Evolutionary conservation across 2,329 filamentous ascomycete species (phyloP).

Genomic region (Trichoderma gracile): DNA sequence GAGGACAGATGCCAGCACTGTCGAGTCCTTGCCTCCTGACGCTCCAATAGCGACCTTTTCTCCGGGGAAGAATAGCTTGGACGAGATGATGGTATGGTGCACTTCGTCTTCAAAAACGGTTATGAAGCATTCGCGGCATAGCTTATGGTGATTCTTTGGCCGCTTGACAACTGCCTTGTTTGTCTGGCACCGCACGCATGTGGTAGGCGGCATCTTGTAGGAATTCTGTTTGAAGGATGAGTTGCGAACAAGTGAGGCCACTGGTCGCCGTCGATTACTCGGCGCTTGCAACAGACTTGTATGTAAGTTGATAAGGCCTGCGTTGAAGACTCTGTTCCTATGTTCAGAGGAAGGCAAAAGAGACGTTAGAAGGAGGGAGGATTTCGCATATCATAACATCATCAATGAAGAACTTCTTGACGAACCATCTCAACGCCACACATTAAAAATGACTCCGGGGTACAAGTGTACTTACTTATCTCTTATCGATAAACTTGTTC

Average conservation of each 20-base stretch:
- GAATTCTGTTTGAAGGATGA: not conserved
- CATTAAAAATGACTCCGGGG: not conserved
- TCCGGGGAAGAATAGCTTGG: constrained; percentile 76
- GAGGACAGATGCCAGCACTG: constrained; percentile 88
- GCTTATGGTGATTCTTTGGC: constrained; percentile 90
- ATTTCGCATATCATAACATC: not conserved
- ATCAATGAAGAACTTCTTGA: not conserved
- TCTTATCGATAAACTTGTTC: not conserved
- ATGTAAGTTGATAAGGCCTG: too few relatives aligned
- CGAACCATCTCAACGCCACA: not conserved
- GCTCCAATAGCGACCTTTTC: constrained; percentile 93
- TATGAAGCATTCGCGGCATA: constrained; percentile 90
- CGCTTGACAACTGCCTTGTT: constrained; percentile 85
- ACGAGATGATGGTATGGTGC: constrained; percentile 84
- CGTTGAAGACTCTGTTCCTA: not conserved
- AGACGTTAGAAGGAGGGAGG: too few relatives aligned
- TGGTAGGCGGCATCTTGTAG: constrained; percentile 68
- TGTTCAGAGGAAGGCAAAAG: not conserved
- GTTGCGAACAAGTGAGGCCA: not conserved
- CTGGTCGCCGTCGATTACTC: not conserved
- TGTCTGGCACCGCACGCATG: constrained; percentile 74
- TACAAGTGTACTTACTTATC: not conserved
- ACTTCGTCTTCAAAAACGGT: constrained; percentile 87
- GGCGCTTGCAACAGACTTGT: too few relatives aligned
- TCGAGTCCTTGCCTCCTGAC: constrained; percentile 96